Percentiles rank a stretch among this genome's conserved stretches.
Conservation (phyloP, 306 rosid species). For the Fragaria nilgerrensis region DNA sequence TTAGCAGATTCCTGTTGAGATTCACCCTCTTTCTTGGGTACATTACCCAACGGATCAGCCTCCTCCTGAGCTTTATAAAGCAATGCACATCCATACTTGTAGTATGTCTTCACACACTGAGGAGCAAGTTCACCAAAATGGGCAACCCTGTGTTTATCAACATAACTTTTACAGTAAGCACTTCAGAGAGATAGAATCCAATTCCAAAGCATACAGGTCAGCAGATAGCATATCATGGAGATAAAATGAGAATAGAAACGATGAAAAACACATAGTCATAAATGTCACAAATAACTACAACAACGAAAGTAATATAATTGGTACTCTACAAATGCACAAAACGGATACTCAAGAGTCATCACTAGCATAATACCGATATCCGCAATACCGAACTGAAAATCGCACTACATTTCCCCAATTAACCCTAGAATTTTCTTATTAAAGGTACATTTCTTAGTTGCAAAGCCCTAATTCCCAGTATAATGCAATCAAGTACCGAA, state of each 20-base stretch:
- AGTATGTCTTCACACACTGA: constrained; percentile 78
- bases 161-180: constrained; percentile 15
- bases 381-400: neutral
- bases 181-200: neutral
- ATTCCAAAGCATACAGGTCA: neutral
- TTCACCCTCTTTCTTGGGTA: constrained; percentile 73
- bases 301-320: neutral
- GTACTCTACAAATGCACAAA: neutral
- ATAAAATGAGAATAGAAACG: neutral
- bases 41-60: constrained; percentile 80
- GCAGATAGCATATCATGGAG: neutral
- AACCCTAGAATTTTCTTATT: neutral
- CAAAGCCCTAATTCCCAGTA: neutral
- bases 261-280: neutral
- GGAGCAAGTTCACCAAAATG: constrained; percentile 88
- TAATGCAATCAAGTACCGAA: neutral
- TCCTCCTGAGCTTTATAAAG: constrained; percentile 94
- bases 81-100: constrained; percentile 83
- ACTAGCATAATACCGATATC: neutral
- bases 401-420: neutral
- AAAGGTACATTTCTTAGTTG: neutral
- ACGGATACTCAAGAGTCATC: neutral
- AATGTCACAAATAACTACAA: neutral
- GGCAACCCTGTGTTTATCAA: constrained; percentile 50
- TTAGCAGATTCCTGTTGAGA: constrained; percentile 56